Base-by-base conservation (phyloP, 164 flowering plant genomes). In the Magnolia officinalis region DNA sequence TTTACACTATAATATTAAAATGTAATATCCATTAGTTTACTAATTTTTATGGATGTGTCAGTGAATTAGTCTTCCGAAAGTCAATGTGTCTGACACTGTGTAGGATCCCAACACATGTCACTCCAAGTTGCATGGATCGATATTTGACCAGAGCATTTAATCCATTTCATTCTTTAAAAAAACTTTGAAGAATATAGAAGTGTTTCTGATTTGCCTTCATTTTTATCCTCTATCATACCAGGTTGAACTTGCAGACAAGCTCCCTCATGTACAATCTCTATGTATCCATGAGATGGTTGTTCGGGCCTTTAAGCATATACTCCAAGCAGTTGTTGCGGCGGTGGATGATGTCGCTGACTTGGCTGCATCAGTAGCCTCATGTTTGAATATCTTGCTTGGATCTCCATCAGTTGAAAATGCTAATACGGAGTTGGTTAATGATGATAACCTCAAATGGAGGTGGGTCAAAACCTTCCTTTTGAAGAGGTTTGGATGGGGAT, bases 191-290 rank as follows among this genome's bases (percentile, higher is more conserved):
- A 11, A 16, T 13, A 11, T 55, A 55, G 61, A 16, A 37, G 45
- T 37, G 45, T 5, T 37, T 37, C 45, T 37, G 45, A 37, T 37
- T 37, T 58, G 2, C 10, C 67, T 71, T 51, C 52, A 59, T 29
- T 64, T 71, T 73, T 37, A 37, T 4, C 69, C 45, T 37, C 45
- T 37, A 45, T 80, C 71, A 51, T 77, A 63, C 71, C 81, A 95
- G 98, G 96, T 92, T 83, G 92, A 93, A 81, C 94, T 93, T 80
- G 89, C 98, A 19, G 94, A 93, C 83, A 95, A 93, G 86, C 98
- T 95, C 51, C 95, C 98, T 75, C 98, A 95, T 85, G 96, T 95
- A 67, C 97, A 95, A 81, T 93, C 97, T 23, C 91, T 95, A 11
- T 95, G 97, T 80, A 80, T 93, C 63, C 97, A 92, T 80, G 98